A percentile compares a stretch with the other conserved stretches of the same genome.
Conservation (phyloP, 1,284 basidiomycete genomes). For the Abortiporus biennis region DNA sequence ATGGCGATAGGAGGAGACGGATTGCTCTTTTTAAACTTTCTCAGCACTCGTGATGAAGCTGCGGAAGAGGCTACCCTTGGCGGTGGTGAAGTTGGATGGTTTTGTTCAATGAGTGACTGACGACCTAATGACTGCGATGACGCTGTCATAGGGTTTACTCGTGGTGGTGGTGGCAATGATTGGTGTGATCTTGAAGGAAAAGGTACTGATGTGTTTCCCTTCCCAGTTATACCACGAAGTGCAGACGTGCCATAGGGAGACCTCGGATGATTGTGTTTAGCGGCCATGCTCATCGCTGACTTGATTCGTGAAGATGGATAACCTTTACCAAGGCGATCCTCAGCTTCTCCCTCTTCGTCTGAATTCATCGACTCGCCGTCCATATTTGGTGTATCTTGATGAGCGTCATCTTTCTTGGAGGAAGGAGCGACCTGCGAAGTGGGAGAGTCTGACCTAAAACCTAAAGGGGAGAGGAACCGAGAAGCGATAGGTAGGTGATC, state of each 20-base stretch:
- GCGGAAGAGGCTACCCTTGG: constrained; percentile 31
- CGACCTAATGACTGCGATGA: constrained; percentile 68
- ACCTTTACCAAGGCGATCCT: constrained; percentile 45
- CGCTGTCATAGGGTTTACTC: constrained; percentile 42
- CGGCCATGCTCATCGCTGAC: constrained; percentile 27
- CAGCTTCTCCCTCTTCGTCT: constrained; percentile 62
- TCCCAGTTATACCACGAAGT: constrained; percentile 33
- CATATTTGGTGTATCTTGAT: constrained; percentile 47
- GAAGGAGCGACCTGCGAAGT: background rate
- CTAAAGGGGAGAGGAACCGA: constrained; percentile 78
- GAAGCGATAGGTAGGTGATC: constrained; percentile 89
- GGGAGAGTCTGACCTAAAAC: constrained; percentile 46
- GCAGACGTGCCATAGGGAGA: constrained; percentile 66
- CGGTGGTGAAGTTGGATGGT: constrained; percentile 25
- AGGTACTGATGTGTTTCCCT: constrained; percentile 42
- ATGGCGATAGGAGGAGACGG: constrained; percentile 30
- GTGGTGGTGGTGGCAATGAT: constrained; percentile 68
- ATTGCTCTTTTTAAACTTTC: constrained; percentile 63
- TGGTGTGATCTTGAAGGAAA: constrained; percentile 77
- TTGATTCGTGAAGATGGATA: constrained; percentile 31
- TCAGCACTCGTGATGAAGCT: constrained; percentile 45
- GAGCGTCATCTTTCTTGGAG: constrained; percentile 16
- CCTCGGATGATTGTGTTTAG: constrained; percentile 64
- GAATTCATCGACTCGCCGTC: constrained; percentile 69
- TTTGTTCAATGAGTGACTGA: constrained; percentile 42